Evolutionary conservation across 2,329 filamentous ascomycete genomes (phyloP).

Genomic region (Sarocladium strictum): DNA sequence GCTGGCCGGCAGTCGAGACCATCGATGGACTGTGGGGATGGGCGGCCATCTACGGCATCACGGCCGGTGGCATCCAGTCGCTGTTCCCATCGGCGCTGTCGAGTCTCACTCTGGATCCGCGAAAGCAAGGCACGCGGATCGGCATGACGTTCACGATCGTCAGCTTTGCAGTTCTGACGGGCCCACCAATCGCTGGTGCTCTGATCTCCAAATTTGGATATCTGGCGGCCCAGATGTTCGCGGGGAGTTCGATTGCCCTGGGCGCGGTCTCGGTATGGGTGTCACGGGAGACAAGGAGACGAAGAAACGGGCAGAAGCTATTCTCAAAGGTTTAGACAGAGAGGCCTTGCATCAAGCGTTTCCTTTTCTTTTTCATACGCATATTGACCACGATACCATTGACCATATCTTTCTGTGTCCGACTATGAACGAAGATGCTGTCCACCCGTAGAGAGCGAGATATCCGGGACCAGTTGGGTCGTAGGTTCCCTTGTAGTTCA

Average conservation of each 20-base stretch:
- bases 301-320: conserved; percentile 31
- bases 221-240: conserved; percentile 42
- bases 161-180: conserved; percentile 46
- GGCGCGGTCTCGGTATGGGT: conserved; percentile 33
- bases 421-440: no score
- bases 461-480: conserved; percentile 42
- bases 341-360: neutral
- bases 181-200: conserved; percentile 45
- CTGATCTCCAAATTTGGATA: conserved; percentile 34
- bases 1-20: conserved; percentile 51
- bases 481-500: conserved; percentile 43
- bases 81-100: conserved; percentile 32
- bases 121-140: conserved; percentile 44
- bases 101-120: conserved; percentile 45
- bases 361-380: no score
- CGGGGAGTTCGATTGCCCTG: conserved; percentile 34
- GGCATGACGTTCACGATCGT: conserved; percentile 54
- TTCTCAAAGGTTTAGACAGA: conserved; percentile 28
- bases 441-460: conserved; percentile 37
- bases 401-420: no score
- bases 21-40: conserved; percentile 50
- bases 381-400: no score
- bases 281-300: conserved; percentile 32
- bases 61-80: conserved; percentile 50
- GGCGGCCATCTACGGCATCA: conserved; percentile 53